phyloP scores from a whole-genome alignment of 2,329 filamentous ascomycete genomes.

The Juglanconis oblonga region DNA sequence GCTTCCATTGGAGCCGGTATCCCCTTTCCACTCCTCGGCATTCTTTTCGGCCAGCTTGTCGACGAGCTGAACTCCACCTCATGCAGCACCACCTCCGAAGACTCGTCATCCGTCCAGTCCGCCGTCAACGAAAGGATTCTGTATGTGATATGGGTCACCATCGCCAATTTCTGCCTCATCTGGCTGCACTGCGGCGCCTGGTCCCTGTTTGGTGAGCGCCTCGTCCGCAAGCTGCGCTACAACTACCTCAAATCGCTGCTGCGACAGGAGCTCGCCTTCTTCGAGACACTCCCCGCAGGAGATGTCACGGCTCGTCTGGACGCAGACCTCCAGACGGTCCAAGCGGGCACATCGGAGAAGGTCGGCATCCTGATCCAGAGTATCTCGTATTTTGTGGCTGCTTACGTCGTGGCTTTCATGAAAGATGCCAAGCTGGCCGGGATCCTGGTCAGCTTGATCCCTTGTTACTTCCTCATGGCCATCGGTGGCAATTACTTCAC shows the following conservation, averaged over 20 bases:
- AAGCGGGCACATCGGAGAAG: constrained; percentile 60
- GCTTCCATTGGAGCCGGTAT: constrained; percentile 4
- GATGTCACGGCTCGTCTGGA: constrained; percentile 56
- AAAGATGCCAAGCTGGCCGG: constrained; percentile 55
- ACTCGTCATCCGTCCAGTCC: background rate
- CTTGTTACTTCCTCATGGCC: constrained; percentile 54
- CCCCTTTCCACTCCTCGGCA: constrained; percentile 8
- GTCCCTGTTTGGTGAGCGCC: constrained; percentile 48
- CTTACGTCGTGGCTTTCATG: constrained; percentile 60
- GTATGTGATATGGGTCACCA: background rate
- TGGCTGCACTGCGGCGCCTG: constrained; percentile 1
- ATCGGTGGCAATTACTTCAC: constrained; percentile 48
- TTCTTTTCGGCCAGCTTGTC: constrained; percentile 6
- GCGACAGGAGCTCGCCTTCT: constrained; percentile 55
- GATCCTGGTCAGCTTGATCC: constrained; percentile 54
- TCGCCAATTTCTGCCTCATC: constrained; percentile 9
- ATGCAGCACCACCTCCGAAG: background rate
- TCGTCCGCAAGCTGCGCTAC: constrained; percentile 55
- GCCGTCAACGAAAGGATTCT: constrained; percentile 6
- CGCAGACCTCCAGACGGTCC: constrained; percentile 58
- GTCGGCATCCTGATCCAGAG: constrained; percentile 57
- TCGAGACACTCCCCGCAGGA: constrained; percentile 54
- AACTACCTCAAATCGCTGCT: constrained; percentile 52
- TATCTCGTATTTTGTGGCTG: constrained; percentile 57
- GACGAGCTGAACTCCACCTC: constrained; percentile 4